Evolutionary conservation across 1,139 yeast species (phyloP), one percentile per base, ranked within the genome.

Genomic region (Geotrichum klebahnii): DNA sequence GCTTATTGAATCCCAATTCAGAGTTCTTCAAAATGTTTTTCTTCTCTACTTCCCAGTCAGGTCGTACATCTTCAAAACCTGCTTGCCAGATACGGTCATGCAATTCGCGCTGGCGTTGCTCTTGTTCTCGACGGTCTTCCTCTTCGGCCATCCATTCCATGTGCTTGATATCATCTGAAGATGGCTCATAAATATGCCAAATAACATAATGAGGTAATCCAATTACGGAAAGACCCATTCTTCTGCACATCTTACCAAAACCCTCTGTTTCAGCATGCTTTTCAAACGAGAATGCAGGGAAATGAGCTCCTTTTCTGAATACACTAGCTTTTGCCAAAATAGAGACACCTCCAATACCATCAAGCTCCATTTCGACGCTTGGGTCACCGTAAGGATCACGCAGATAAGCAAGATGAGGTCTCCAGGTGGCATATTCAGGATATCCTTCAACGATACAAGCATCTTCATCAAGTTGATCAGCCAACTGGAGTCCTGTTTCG

Each of bases 81-180:
- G 78, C 75, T 56, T 75, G 78, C 87, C 92, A 87, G 26, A 82
- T 80, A 61, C 80, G 80, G 58, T 84, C 83, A 66, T 85, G 85
- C 51, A 82, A 79, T 63, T 81, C 81, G 61, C 78, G 78, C 54
- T 81, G 73, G 64, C 79, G 78, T 45, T 78, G 80, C 61, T 84
- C 88, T 64, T 80, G 84, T 56, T 77, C 73, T 61, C 79, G 81
- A 57, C 94, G 78, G 52, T 80, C 81, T 66, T 88, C 96, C 67
- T 88, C 96, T 61, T 85, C 79, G 0, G 95, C 96, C 95, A 88
- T 85, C 95, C 95, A 87, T 65, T 85, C 95, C 96, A 88, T 88
- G 65, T 88, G 95, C 69, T 86, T 84, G 69, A 85, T 73, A 70
- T 86, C 95, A 61, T 85, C 95, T 2, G 82, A 76, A 5, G 90